Evolutionary conservation across 371 early-diverging fungal genomes (phyloP).

Genomic region (Funneliformis caledonium): DNA sequence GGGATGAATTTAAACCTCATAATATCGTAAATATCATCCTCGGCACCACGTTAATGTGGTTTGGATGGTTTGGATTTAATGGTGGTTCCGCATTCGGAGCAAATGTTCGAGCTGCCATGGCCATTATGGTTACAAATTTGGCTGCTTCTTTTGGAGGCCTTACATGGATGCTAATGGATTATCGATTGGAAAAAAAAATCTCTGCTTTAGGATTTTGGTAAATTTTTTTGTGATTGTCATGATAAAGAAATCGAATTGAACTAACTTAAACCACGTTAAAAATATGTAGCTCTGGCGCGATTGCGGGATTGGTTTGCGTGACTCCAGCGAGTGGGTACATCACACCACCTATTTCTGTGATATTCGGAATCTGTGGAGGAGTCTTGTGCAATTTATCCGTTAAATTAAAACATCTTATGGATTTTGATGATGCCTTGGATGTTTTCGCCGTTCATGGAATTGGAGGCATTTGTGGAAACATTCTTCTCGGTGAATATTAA

Average conservation of each 20-base stretch:
- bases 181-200: conserved; percentile 73
- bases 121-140: conserved; percentile 82
- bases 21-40: conserved; percentile 88
- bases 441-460: conserved; percentile 89
- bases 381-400: conserved; percentile 77
- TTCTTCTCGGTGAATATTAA: conserved; percentile 54
- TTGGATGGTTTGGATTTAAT: conserved; percentile 91
- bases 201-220: conserved; percentile 84
- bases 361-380: conserved; percentile 78
- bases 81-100: conserved; percentile 86
- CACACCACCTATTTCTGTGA: conserved; percentile 76
- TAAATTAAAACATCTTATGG: conserved; percentile 75
- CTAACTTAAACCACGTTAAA: conserved; percentile 59
- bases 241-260: conserved; percentile 46
- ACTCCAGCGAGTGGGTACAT: conserved; percentile 93
- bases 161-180: conserved; percentile 84
- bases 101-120: conserved; percentile 84
- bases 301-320: conserved; percentile 89
- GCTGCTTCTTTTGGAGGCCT: conserved; percentile 86
- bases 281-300: conserved; percentile 92
- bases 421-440: conserved; percentile 89
- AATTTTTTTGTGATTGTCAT: neutral
- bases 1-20: conserved; percentile 79
- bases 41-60: conserved; percentile 88
- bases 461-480: conserved; percentile 84